Evolutionary conservation across 2,329 filamentous ascomycete species (phyloP).

Genomic region (Apiospora sp.): DNA sequence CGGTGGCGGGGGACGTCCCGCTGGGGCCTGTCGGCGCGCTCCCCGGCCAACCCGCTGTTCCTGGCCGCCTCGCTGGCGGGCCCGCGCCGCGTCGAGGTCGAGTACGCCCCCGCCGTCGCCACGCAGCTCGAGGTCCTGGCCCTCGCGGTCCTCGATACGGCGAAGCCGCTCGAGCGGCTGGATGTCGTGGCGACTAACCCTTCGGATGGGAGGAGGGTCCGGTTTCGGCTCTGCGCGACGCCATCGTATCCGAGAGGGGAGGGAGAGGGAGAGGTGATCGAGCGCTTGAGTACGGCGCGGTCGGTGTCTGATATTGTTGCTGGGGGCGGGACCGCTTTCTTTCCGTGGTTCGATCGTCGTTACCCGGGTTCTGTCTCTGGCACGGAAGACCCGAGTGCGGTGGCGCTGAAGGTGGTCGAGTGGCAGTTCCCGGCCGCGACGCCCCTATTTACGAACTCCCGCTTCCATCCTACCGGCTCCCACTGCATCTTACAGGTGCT

Average conservation of each 20-base stretch:
- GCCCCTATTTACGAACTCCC: background rate
- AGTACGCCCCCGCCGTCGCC: conserved; percentile 29
- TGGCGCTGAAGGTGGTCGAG: background rate
- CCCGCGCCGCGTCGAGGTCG: conserved; percentile 31
- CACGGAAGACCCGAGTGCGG: background rate
- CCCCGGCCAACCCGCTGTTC: conserved; percentile 30
- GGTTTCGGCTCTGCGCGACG: conserved; percentile 23
- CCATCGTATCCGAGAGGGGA: background rate
- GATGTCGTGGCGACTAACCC: conserved; percentile 24
- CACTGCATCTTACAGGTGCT: conserved; percentile 22
- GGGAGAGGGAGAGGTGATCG: background rate
- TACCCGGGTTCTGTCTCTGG: too few species aligned
- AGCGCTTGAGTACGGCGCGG: background rate
- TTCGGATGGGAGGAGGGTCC: conserved; percentile 15
- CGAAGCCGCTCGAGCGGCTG: conserved; percentile 28
- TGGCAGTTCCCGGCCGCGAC: conserved; percentile 12
- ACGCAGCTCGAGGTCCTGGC: conserved; percentile 31
- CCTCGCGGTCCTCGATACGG: conserved; percentile 29
- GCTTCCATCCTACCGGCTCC: background rate
- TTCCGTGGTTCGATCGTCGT: conserved; percentile 23
- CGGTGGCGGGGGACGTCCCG: conserved; percentile 31
- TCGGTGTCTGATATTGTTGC: background rate
- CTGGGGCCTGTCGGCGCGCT: conserved; percentile 26
- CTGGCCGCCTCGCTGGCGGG: conserved; percentile 33
- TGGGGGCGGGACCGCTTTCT: conserved; percentile 17